phyloP scores from a whole-genome alignment of 2,329 filamentous ascomycete species.

The Epichloe uncinata region DNA sequence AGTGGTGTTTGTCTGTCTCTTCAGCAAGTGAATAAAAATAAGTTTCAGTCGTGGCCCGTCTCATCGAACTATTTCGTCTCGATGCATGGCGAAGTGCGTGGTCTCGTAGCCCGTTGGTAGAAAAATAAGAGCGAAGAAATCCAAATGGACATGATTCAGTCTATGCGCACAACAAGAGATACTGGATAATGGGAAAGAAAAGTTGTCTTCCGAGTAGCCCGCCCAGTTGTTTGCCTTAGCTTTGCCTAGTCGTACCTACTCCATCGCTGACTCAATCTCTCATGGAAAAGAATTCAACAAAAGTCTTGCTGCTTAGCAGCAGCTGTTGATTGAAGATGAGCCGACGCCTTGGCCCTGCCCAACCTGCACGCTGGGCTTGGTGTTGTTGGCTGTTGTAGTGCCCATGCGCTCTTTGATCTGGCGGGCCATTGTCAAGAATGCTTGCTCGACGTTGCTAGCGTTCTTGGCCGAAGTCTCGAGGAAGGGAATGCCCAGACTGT shows the following conservation, averaged over 20 bases:
- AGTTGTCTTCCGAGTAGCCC: conserved; percentile 10
- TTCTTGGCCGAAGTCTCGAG: conserved; percentile 99
- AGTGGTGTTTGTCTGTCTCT: neutral
- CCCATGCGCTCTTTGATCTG: conserved; percentile 99
- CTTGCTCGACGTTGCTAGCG: conserved; percentile 98
- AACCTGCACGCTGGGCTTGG: conserved; percentile 95
- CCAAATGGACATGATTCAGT: conserved; percentile 22
- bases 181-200: conserved; percentile 15
- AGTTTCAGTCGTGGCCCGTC: neutral
- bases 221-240: conserved; percentile 17
- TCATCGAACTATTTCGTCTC: conserved; percentile 5
- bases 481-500: conserved; percentile 97
- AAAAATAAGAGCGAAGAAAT: conserved; percentile 11
- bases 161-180: conserved; percentile 21
- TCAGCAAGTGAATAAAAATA: neutral
- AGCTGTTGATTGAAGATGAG: conserved; percentile 70
- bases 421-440: conserved; percentile 98
- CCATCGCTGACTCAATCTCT: conserved; percentile 1
- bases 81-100: conserved; percentile 9
- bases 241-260: conserved; percentile 9
- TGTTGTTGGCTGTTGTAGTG: conserved; percentile 88
- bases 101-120: conserved; percentile 5
- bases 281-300: neutral
- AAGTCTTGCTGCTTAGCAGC: conserved; percentile 54
- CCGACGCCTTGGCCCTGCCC: conserved; percentile 90